phyloP scores from a whole-genome alignment of 2,329 filamentous ascomycete species.

The Trichoderma semiorbis region DNA sequence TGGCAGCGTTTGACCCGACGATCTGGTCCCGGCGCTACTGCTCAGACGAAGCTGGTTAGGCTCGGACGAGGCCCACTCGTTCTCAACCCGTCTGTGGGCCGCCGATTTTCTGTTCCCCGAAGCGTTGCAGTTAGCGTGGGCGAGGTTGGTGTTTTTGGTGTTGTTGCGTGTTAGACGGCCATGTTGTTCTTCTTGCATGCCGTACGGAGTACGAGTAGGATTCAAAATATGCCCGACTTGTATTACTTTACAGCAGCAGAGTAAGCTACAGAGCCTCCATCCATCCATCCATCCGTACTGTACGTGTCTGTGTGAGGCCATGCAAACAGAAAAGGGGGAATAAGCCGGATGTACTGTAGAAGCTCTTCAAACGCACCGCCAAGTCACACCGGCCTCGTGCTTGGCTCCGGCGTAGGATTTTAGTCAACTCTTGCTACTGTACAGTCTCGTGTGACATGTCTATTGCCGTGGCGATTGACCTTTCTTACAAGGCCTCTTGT shows the following conservation, averaged over 20 bases:
- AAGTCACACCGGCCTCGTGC: background rate
- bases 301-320: background rate
- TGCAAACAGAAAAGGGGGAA: background rate
- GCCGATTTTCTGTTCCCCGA: slow-evolving; percentile 8
- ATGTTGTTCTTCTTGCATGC: background rate
- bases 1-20: slow-evolving; percentile 26
- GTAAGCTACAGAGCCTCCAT: background rate
- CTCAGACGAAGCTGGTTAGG: slow-evolving; percentile 28
- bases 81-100: slow-evolving; percentile 12
- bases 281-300: background rate
- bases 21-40: slow-evolving; percentile 35
- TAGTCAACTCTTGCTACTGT: background rate
- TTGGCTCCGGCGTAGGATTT: background rate
- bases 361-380: background rate
- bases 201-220: background rate
- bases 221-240: background rate
- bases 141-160: background rate
- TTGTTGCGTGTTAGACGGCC: too few species aligned
- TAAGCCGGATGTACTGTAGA: background rate
- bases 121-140: background rate
- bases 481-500: background rate
- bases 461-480: background rate
- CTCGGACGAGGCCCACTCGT: slow-evolving; percentile 23
- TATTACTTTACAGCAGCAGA: background rate
- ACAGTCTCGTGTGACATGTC: background rate